These are phyloP conservation scores for Artemisia tridentata DNA, from an alignment of 129 eudicot species.

Conservation along the genomic window DNA sequence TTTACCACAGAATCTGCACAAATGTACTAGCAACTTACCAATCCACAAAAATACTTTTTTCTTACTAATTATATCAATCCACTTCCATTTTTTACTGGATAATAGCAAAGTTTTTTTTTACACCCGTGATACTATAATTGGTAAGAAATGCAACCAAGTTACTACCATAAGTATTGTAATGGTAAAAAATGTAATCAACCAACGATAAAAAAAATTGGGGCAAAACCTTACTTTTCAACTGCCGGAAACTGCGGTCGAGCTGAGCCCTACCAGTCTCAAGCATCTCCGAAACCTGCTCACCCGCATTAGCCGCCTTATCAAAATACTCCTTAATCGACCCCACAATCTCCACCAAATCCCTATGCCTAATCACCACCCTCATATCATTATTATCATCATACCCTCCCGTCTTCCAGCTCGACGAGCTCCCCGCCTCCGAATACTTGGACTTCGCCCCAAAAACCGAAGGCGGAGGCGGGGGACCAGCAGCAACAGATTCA, in stretches of 20 bases:
- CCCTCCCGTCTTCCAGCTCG: slow-evolving; percentile 60
- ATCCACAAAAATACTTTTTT: too few species aligned
- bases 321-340: slow-evolving; percentile 74
- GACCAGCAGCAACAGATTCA: slow-evolving; percentile 39
- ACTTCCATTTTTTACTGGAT: too few species aligned
- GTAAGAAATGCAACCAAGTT: too few species aligned
- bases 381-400: slow-evolving; percentile 40
- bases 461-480: slow-evolving; percentile 23
- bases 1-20: neutral
- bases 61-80: too few species aligned
- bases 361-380: slow-evolving; percentile 82
- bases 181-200: too few species aligned
- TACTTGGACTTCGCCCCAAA: slow-evolving; percentile 34
- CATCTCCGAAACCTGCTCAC: slow-evolving; percentile 90
- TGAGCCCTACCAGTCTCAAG: slow-evolving; percentile 91
- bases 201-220: neutral
- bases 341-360: slow-evolving; percentile 73
- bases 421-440: slow-evolving; percentile 46
- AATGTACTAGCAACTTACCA: too few species aligned
- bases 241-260: slow-evolving; percentile 86
- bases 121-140: too few species aligned
- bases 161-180: too few species aligned
- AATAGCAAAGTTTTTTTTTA: too few species aligned
- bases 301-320: slow-evolving; percentile 84
- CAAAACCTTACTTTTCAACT: slow-evolving; percentile 59